Evolutionary conservation across 139 green algal genomes (phyloP).

Genomic region (Closterium sp.): DNA sequence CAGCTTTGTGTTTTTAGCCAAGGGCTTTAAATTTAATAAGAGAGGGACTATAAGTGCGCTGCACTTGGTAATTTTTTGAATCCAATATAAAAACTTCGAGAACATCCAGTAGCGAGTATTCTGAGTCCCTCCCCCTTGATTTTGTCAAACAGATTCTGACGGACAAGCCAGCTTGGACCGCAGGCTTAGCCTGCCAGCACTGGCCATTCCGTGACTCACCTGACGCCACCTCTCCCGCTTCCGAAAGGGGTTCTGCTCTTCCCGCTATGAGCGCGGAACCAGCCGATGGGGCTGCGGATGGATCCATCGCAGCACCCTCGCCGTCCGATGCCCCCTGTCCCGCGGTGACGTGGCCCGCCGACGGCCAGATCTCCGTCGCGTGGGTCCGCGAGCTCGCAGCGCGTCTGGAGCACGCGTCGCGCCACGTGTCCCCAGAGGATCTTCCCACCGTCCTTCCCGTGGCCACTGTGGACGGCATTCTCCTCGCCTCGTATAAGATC

Average conservation of each 20-base stretch:
- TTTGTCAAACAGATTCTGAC: too few relatives aligned
- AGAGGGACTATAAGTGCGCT: too few relatives aligned
- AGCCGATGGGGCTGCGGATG: neutral
- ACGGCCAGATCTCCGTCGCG: neutral
- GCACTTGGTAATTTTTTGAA: too few relatives aligned
- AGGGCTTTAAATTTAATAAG: too few relatives aligned
- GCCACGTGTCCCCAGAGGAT: slow-evolving; percentile 9
- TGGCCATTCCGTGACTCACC: too few relatives aligned
- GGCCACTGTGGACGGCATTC: neutral
- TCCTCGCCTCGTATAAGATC: slow-evolving; percentile 5
- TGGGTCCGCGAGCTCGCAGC: neutral
- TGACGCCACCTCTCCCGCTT: neutral
- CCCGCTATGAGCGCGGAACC: neutral
- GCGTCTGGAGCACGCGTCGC: neutral
- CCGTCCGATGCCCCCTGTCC: neutral
- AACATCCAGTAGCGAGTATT: too few relatives aligned
- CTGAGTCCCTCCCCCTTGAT: too few relatives aligned
- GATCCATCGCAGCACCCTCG: neutral
- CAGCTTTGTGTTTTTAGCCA: too few relatives aligned
- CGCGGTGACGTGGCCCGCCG: neutral
- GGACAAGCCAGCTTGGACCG: too few relatives aligned
- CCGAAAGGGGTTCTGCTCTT: neutral
- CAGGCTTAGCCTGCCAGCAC: too few relatives aligned
- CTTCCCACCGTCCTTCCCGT: neutral
- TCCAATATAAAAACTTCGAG: too few relatives aligned